Conservation (phyloP, 2,329 filamentous ascomycete species). For the Fusarium sterilihyphosum region DNA sequence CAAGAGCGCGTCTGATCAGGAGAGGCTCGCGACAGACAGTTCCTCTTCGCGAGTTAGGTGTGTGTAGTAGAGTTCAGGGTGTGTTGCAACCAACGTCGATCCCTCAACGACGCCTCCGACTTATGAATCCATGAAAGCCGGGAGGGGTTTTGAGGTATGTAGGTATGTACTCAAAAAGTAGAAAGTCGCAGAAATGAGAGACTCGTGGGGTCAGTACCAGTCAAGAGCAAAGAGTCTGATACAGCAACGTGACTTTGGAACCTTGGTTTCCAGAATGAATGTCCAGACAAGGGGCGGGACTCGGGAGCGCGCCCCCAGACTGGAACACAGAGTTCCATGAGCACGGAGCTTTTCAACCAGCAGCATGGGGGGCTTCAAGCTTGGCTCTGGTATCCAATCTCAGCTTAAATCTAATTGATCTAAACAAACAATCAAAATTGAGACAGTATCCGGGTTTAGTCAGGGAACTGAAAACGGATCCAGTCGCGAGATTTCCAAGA, state of each 20-base stretch:
- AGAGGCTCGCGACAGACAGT: slow-evolving; percentile 22
- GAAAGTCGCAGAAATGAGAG: neutral
- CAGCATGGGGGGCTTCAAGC: neutral
- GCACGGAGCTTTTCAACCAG: slow-evolving; percentile 30
- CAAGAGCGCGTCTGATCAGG: slow-evolving; percentile 24
- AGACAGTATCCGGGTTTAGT: slow-evolving; percentile 23
- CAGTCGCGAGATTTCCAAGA: slow-evolving; percentile 11
- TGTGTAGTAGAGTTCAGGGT: slow-evolving; percentile 29
- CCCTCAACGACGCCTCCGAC: slow-evolving; percentile 21
- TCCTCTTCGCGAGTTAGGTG: slow-evolving; percentile 12
- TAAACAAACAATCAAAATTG: neutral
- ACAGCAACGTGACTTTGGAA: slow-evolving; percentile 8
- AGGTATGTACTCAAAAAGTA: neutral
- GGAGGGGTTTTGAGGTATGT: neutral
- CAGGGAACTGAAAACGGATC: slow-evolving; percentile 15
- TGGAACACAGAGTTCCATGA: slow-evolving; percentile 5
- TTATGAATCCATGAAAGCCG: slow-evolving; percentile 12
- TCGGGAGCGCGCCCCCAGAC: slow-evolving; percentile 9
- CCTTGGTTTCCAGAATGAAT: slow-evolving; percentile 15
- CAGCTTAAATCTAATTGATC: neutral
- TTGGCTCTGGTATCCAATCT: slow-evolving; percentile 4
- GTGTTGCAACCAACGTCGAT: slow-evolving; percentile 33
- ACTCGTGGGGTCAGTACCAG: neutral
- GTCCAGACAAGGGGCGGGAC: slow-evolving; percentile 7
- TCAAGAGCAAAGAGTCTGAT: neutral